Conservation (phyloP, 331 rosid species). For the Dryas integrifolia region DNA sequence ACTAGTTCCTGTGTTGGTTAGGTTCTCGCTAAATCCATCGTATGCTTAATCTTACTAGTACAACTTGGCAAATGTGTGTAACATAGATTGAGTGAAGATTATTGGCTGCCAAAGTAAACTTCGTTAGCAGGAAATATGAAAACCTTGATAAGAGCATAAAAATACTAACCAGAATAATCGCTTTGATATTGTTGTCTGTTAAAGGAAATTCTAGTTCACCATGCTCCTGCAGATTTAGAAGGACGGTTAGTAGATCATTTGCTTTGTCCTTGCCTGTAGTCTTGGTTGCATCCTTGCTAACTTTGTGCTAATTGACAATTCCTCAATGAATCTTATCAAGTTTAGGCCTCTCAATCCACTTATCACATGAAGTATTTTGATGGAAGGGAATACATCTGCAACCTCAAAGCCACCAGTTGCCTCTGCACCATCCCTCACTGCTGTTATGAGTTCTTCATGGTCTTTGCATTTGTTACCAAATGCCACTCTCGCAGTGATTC, state of each 20-base stretch:
- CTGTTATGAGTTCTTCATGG: slow-evolving; percentile 7
- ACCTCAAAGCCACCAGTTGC: background rate
- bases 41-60: background rate
- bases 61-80: too few relatives aligned
- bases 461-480: slow-evolving; percentile 15
- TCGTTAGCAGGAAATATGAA: too few relatives aligned
- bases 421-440: background rate
- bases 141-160: background rate
- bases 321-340: slow-evolving; percentile 1
- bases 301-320: slow-evolving; percentile 17
- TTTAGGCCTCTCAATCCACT: slow-evolving; percentile 4
- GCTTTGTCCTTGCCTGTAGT: background rate
- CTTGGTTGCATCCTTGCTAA: background rate
- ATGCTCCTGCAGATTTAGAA: background rate
- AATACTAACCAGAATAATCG: slow-evolving; percentile 7
- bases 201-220: background rate
- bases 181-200: slow-evolving; percentile 12
- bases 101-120: background rate
- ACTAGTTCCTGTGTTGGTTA: background rate
- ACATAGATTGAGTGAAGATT: too few relatives aligned
- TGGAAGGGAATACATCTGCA: slow-evolving; percentile 18
- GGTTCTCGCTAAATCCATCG: background rate
- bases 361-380: background rate
- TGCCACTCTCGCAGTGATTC: slow-evolving; percentile 11
- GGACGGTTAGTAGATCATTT: slow-evolving; percentile 18